Percentiles rank a stretch among this genome's conserved stretches.
These are phyloP conservation scores for Lagenidium giganteum DNA, from an alignment of 352 stramenopile genomes.

Conservation along the genomic window DNA sequence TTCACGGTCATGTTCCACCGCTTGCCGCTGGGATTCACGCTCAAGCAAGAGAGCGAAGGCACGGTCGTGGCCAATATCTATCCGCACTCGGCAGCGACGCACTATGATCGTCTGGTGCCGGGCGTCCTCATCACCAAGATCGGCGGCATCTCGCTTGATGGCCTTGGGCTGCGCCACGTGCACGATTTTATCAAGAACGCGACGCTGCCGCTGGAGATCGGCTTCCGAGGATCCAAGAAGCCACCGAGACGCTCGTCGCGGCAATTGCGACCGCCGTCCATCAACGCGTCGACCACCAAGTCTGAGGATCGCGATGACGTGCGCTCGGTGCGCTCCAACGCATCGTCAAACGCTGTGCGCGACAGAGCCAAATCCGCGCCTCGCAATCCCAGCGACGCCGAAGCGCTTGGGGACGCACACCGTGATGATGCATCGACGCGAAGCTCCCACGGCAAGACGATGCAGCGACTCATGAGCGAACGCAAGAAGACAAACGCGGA, in stretches of 20 bases:
- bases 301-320: too few relatives aligned
- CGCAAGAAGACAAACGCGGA: constrained; percentile 2
- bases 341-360: too few relatives aligned
- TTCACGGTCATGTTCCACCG: constrained; percentile 70
- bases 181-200: constrained; percentile 70
- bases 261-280: too few relatives aligned
- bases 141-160: constrained; percentile 31
- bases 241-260: constrained; percentile 1
- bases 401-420: too few relatives aligned
- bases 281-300: too few relatives aligned
- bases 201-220: constrained; percentile 48
- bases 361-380: too few relatives aligned
- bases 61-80: constrained; percentile 70
- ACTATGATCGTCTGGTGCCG: constrained; percentile 46
- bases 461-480: constrained; percentile 2
- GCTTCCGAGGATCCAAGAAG: constrained; percentile 28
- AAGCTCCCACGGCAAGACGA: neutral
- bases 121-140: constrained; percentile 61
- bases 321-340: too few relatives aligned
- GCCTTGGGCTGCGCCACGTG: constrained; percentile 58
- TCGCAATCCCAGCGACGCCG: too few relatives aligned
- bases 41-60: constrained; percentile 55
- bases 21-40: constrained; percentile 66
- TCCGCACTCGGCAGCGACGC: constrained; percentile 51
- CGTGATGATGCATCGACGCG: neutral